Conservation (phyloP, 2,329 filamentous ascomycete genomes). For the Madurella fahalii region DNA sequence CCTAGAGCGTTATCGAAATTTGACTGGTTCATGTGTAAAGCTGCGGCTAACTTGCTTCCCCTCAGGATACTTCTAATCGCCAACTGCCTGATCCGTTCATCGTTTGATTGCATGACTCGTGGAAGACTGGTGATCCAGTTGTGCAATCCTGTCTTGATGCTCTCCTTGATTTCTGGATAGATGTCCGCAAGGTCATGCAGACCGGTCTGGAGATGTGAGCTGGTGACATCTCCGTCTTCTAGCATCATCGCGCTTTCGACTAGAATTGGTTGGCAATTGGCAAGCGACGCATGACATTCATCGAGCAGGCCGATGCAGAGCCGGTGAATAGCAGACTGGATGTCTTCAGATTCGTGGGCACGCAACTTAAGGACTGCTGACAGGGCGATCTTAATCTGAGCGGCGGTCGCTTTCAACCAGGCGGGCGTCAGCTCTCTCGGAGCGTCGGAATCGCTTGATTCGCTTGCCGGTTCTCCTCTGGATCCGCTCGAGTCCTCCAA, state of each 20-base stretch:
- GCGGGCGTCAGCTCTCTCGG: slow-evolving; percentile 42
- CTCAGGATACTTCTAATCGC: slow-evolving; percentile 73
- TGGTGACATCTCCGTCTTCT: slow-evolving; percentile 41
- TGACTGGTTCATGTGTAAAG: slow-evolving; percentile 59
- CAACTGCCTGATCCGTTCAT: slow-evolving; percentile 71
- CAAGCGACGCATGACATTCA: slow-evolving; percentile 70
- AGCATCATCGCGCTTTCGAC: slow-evolving; percentile 75
- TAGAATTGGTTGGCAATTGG: slow-evolving; percentile 64
- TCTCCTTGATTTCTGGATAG: slow-evolving; percentile 50
- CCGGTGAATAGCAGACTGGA: slow-evolving; percentile 62
- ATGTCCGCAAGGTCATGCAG: slow-evolving; percentile 58
- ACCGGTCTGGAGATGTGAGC: slow-evolving; percentile 37
- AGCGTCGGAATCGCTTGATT: slow-evolving; percentile 20
- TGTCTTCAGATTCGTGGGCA: slow-evolving; percentile 63
- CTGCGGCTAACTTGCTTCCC: slow-evolving; percentile 62
- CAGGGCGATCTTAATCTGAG: slow-evolving; percentile 79
- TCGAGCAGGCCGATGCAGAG: slow-evolving; percentile 74
- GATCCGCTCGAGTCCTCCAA: slow-evolving; percentile 27
- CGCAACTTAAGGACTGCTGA: slow-evolving; percentile 72
- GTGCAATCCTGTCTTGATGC: slow-evolving; percentile 65
- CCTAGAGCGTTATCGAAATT: slow-evolving; percentile 65
- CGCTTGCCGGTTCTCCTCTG: slow-evolving; percentile 19
- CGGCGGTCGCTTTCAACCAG: slow-evolving; percentile 77
- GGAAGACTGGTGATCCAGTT: slow-evolving; percentile 79
- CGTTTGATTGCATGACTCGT: slow-evolving; percentile 75